Percentiles rank a stretch among this genome's conserved stretches.
Conservation (phyloP, 805 yeast species). For the Lachancea nothofagi region DNA sequence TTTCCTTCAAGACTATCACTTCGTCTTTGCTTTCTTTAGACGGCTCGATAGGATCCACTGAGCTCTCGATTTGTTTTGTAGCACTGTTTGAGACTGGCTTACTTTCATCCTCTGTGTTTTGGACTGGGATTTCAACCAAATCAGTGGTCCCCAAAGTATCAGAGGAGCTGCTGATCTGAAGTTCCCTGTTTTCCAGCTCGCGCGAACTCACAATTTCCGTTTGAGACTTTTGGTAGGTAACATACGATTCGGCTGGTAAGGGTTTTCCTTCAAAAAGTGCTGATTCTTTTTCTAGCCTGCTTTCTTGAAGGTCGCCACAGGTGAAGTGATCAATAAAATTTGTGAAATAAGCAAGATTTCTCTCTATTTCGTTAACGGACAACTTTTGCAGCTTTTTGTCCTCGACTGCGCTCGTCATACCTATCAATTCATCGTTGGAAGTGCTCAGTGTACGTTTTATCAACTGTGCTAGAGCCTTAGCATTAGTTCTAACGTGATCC, state of each 20-base stretch:
- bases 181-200: conserved; percentile 9
- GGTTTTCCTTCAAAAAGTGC: conserved; percentile 3
- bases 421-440: neutral
- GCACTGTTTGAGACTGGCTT: neutral
- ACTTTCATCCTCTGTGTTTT: neutral
- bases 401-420: neutral
- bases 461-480: conserved; percentile 53
- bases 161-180: conserved; percentile 1
- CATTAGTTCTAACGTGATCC: conserved; percentile 52
- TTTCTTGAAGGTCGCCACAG: neutral
- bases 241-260: conserved; percentile 1
- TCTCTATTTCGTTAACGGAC: neutral
- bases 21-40: conserved; percentile 30
- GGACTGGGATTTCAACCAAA: neutral
- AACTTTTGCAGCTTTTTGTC: neutral
- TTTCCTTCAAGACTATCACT: conserved; percentile 37
- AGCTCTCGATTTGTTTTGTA: conserved; percentile 5
- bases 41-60: conserved; percentile 3
- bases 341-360: neutral
- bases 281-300: neutral
- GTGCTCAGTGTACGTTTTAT: conserved; percentile 37
- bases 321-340: neutral
- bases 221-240: neutral
- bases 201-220: conserved; percentile 4
- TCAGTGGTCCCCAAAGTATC: neutral